Evolutionary conservation across 176 grass and related monocot genomes (phyloP), one percentile per base, ranked within the genome.

Genomic region (Lolium multiflorum): DNA sequence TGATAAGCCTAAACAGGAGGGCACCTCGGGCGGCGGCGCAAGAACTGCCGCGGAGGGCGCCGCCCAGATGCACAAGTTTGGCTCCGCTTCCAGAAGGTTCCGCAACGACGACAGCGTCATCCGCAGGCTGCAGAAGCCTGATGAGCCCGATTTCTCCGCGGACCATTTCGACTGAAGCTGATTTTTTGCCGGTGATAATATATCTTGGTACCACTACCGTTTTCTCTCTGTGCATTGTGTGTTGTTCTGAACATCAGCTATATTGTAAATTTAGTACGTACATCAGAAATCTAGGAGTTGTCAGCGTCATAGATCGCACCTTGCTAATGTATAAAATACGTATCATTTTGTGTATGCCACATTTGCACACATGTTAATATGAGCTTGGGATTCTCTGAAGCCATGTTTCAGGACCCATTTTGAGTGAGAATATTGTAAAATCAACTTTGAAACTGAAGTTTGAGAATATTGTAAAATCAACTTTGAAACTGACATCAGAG

Each of bases 111-210:
- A 85, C 54, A 59, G 72, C 0, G 24, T 54, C 0, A 91, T 98
- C 43, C 85, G 73, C 11, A 92, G 84, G 88, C 37, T 98, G 48
- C 93, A 91, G 83, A 98, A 98, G 74, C 96, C 96, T 9, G 91
- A 98, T 6, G 96, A 98, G 35, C 96, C 96, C 0, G 93, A 98
- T 60, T 98, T 98, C 83, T 91, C 91, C 0, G 90, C 84, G 10
- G 93, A 95, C 61, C 93, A 95, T 94, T 95, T 94, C 43, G 91
- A 95, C 71, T 98, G 76, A 91, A 88, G 38, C 68, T 16, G 80
- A 68, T 80, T 35, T 25, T 57, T 46, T 56, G 54, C 54, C 54
- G 1, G 47, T 81, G 57, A 37, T 35, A 74, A 82, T 22, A n/a
- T 75, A 22, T 75, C 65, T 52, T 84, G 59, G 41, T 77, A 81